A percentile compares a stretch with the other conserved stretches of the same genome.
Evolutionary conservation across 768 basidiomycete species (phyloP).

Genomic region (Boletus pseudo-olivaceus): DNA sequence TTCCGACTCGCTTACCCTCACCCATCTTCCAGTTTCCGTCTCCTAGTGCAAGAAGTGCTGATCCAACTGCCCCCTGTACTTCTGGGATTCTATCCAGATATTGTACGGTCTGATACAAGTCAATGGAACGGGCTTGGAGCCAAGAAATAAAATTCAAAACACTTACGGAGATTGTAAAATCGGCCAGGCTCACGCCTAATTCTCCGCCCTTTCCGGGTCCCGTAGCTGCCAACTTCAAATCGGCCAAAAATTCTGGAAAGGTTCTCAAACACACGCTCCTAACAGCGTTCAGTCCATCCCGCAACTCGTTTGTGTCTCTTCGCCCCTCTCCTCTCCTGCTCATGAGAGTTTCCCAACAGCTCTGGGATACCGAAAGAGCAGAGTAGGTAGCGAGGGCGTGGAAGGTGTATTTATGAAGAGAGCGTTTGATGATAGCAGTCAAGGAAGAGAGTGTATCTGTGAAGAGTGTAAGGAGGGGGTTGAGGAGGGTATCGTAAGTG

Average conservation of each 20-base stretch:
- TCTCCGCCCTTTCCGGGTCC: slow-evolving; percentile 51
- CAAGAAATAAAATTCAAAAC: neutral
- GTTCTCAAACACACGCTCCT: slow-evolving; percentile 71
- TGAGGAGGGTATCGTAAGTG: slow-evolving; percentile 59
- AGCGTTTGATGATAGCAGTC: slow-evolving; percentile 64
- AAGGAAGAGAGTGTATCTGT: slow-evolving; percentile 61
- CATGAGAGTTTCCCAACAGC: slow-evolving; percentile 66
- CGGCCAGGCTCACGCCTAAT: slow-evolving; percentile 59
- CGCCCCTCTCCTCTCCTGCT: slow-evolving; percentile 44
- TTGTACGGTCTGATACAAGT: slow-evolving; percentile 51
- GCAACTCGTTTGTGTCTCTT: slow-evolving; percentile 61
- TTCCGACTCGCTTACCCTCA: slow-evolving; percentile 66
- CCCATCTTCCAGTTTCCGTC: slow-evolving; percentile 95
- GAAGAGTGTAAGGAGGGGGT: slow-evolving; percentile 64
- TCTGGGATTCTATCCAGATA: slow-evolving; percentile 71
- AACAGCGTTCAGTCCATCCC: slow-evolving; percentile 63
- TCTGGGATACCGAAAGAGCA: slow-evolving; percentile 51
- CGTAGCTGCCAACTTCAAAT: slow-evolving; percentile 63
- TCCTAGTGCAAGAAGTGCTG: slow-evolving; percentile 66
- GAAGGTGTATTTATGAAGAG: slow-evolving; percentile 75
- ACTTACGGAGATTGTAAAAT: slow-evolving; percentile 55
- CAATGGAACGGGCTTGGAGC: neutral
- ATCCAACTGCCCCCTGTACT: slow-evolving; percentile 62
- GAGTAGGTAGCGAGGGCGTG: slow-evolving; percentile 73
- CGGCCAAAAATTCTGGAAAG: slow-evolving; percentile 81